These are phyloP conservation scores for Triticum urartu DNA, from an alignment of 176 grass and related monocot species.

Conservation along the genomic window DNA sequence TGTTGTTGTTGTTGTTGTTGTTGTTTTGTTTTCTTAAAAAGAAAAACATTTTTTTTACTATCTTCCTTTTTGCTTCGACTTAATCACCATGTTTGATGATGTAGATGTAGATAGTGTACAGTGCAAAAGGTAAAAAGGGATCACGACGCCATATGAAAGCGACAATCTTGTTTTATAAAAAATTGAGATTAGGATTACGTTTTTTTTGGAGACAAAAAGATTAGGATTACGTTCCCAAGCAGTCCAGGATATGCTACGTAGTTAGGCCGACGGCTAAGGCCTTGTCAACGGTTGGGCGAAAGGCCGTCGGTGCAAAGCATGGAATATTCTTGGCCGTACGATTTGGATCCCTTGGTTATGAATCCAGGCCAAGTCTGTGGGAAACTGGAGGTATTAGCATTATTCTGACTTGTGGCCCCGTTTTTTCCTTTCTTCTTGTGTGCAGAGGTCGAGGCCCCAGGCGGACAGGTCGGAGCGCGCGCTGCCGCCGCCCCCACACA, in stretches of 20 bases:
- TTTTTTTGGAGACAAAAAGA: too few relatives aligned
- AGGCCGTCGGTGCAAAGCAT: background rate
- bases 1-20: background rate
- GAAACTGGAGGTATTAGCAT: background rate
- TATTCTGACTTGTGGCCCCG: constrained; percentile 34
- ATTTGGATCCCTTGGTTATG: background rate
- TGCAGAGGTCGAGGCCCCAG: constrained; percentile 52
- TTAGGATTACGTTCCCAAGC: background rate
- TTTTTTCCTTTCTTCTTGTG: background rate
- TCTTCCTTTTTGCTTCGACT: background rate
- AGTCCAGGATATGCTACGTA: background rate
- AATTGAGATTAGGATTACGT: background rate
- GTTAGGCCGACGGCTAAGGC: background rate
- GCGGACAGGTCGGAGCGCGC: constrained; percentile 49
- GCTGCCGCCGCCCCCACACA: constrained; percentile 29
- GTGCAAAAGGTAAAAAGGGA: background rate
- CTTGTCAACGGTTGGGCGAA: background rate
- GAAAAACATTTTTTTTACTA: background rate
- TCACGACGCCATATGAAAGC: background rate
- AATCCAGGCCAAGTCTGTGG: background rate
- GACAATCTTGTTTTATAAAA: background rate
- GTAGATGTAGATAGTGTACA: background rate
- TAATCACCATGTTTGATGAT: background rate
- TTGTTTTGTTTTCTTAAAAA: background rate
- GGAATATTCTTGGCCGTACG: background rate